Evolutionary conservation across 2,329 filamentous ascomycete species (phyloP).

Genomic region (Didymella sp.): DNA sequence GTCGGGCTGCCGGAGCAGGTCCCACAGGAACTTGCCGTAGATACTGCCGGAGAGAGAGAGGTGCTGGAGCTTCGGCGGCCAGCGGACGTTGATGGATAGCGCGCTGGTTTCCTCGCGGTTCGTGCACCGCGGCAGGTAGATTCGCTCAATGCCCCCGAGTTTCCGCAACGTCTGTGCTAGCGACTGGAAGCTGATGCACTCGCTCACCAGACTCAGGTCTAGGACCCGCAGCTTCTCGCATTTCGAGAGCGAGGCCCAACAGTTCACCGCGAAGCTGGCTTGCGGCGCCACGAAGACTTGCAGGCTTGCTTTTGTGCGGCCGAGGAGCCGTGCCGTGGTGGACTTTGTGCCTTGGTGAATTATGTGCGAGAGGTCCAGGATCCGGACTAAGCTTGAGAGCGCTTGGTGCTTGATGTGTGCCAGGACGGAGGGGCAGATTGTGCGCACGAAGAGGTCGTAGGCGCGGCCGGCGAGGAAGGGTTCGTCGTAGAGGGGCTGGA

Average conservation of each 20-base stretch:
- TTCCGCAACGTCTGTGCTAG: slow-evolving; percentile 60
- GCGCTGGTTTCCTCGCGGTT: slow-evolving; percentile 37
- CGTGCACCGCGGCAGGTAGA: slow-evolving; percentile 56
- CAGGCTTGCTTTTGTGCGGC: slow-evolving; percentile 60
- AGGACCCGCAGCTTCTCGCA: slow-evolving; percentile 58
- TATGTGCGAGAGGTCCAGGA: slow-evolving; percentile 61
- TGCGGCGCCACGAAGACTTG: slow-evolving; percentile 65
- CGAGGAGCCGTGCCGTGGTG: slow-evolving; percentile 63
- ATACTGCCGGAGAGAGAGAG: slow-evolving; percentile 55
- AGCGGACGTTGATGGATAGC: slow-evolving; percentile 41
- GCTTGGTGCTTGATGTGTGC: slow-evolving; percentile 58
- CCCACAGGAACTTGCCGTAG: slow-evolving; percentile 52
- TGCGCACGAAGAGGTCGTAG: slow-evolving; percentile 62
- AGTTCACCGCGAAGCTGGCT: slow-evolving; percentile 64
- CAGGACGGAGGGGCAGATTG: slow-evolving; percentile 62
- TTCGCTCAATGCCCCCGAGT: slow-evolving; percentile 53
- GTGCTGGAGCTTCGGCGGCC: slow-evolving; percentile 54
- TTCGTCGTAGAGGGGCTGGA: slow-evolving; percentile 59
- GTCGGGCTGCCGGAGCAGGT: slow-evolving; percentile 43
- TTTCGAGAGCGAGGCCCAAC: slow-evolving; percentile 64
- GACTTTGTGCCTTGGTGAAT: slow-evolving; percentile 67
- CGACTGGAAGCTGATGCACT: slow-evolving; percentile 57
- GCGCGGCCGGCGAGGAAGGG: slow-evolving; percentile 61
- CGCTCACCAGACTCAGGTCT: slow-evolving; percentile 61
- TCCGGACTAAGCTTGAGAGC: slow-evolving; percentile 58